Conservation (phyloP, 2,329 filamentous ascomycete genomes). For the Albophoma yamanashiensis region DNA sequence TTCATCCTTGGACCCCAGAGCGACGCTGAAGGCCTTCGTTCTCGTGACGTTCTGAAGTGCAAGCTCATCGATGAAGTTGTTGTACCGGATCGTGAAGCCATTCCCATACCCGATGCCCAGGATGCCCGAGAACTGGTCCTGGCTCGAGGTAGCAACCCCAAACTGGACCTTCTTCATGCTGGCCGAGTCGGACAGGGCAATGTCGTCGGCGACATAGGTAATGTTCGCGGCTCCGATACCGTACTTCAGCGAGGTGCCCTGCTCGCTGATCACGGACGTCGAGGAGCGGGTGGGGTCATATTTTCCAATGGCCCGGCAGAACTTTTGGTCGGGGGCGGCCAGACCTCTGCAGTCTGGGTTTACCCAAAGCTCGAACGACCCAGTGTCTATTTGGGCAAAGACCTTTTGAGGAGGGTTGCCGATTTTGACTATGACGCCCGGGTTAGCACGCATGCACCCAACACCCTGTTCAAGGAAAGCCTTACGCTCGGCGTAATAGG, state of each 20-base stretch:
- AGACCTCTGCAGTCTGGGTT: constrained; percentile 48
- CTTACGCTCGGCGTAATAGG: constrained; percentile 40
- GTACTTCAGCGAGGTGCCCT: constrained; percentile 33
- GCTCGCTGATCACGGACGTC: constrained; percentile 19
- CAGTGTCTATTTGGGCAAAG: constrained; percentile 46
- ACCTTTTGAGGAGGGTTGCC: constrained; percentile 43
- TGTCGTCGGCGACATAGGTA: constrained; percentile 36
- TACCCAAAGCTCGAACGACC: constrained; percentile 50
- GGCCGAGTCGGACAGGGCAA: constrained; percentile 28
- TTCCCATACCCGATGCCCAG: constrained; percentile 63
- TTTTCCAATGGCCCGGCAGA: constrained; percentile 33
- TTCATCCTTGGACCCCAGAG: constrained; percentile 50
- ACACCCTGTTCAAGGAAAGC: neutral
- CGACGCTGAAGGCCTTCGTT: constrained; percentile 54
- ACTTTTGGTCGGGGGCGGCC: constrained; percentile 24
- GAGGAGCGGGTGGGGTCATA: constrained; percentile 33
- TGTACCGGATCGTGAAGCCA: constrained; percentile 34
- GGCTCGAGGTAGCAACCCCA: constrained; percentile 45
- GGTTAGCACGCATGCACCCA: neutral
- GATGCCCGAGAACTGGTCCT: constrained; percentile 46
- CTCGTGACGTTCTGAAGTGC: constrained; percentile 40
- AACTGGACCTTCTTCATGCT: constrained; percentile 45
- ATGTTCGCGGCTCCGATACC: constrained; percentile 41
- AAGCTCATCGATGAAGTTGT: constrained; percentile 41
- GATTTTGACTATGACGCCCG: constrained; percentile 25